Evolutionary conservation across 495 filamentous ascomycete genomes (phyloP), one percentile per base, ranked within the genome.

Genomic region (Podospora australis): DNA sequence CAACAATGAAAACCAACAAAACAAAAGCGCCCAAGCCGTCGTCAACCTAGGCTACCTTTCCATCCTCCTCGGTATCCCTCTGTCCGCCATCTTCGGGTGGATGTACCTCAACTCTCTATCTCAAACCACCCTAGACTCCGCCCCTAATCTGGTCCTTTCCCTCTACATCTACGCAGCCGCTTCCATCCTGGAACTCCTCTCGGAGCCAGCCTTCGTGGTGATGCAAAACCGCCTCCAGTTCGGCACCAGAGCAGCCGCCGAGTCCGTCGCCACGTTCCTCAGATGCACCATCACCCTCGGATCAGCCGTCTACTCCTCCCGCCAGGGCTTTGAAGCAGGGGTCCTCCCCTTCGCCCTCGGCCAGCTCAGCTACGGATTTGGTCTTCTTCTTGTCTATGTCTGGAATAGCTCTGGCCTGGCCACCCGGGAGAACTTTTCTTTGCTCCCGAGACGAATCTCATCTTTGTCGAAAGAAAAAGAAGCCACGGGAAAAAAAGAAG

Each of bases 301-400:
- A 2, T 67, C 66, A 0, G 87, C 80, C 17, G 67, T 84, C 8
- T 84, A 77, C 72, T 79, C 77, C 4, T 67, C 73, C 40, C 64
- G 51, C 39, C 52, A 55, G 4, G 55, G 62, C 3, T 45, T 60
- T 1, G 14, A 4, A 2, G n/a, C 19, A n/a, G 91, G 92, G 4
- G 81, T 88, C 4, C 62, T 98, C 26, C 90, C 91, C 1, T 98
- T 97, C 65, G 94, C 90, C 0, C 57, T 90, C 19, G 94, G 94
- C 9, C 87, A 97, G 66, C 56, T 88, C n/a, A 74, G 68, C 32
- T 95, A 95, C 67, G 82, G 88, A 2, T 28, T 77, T 7, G 69
- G 77, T 3, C 67, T 97, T 13, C 66, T 88, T 2, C 62, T 66
- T 28, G 78, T 90, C 8, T 97, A 96, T 57, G 61, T 64, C 28